Percentiles rank a stretch among this genome's conserved stretches.
Conservation (phyloP, 495 filamentous ascomycete species). For the Penicillium goetzii region DNA sequence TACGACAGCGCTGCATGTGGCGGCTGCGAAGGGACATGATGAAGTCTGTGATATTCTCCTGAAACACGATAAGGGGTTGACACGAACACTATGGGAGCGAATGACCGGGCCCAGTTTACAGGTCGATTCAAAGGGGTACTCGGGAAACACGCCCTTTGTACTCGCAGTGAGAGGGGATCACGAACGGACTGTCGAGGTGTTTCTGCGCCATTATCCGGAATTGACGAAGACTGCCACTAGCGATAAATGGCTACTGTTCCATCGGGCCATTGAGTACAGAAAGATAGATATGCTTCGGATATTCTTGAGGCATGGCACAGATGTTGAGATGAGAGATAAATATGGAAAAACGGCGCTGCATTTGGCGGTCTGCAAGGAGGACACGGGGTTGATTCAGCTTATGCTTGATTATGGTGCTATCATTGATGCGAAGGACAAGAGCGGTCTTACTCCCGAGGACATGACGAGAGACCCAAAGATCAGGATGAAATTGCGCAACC, state of each 20-base stretch:
- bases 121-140: conserved; percentile 8
- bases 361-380: not conserved
- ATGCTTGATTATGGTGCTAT: conserved; percentile 7
- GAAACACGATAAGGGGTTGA: conserved; percentile 10
- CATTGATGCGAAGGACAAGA: conserved; percentile 1
- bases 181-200: conserved; percentile 6
- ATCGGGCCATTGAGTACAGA: not conserved
- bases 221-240: not conserved
- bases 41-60: conserved; percentile 16
- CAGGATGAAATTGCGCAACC: conserved; percentile 15
- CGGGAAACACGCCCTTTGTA: not conserved
- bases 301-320: conserved; percentile 11
- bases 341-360: conserved; percentile 5
- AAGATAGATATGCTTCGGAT: conserved; percentile 2
- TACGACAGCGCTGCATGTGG: conserved; percentile 6
- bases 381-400: conserved; percentile 7
- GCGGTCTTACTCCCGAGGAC: not conserved
- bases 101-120: conserved; percentile 14
- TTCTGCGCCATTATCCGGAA: conserved; percentile 13
- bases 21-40: conserved; percentile 12
- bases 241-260: conserved; percentile 1
- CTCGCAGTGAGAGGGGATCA: not conserved
- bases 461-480: conserved; percentile 6
- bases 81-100: conserved; percentile 7
- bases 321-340: conserved; percentile 10